phyloP scores from a whole-genome alignment of 177 flowering plant species.

The Telopea speciosissima region DNA sequence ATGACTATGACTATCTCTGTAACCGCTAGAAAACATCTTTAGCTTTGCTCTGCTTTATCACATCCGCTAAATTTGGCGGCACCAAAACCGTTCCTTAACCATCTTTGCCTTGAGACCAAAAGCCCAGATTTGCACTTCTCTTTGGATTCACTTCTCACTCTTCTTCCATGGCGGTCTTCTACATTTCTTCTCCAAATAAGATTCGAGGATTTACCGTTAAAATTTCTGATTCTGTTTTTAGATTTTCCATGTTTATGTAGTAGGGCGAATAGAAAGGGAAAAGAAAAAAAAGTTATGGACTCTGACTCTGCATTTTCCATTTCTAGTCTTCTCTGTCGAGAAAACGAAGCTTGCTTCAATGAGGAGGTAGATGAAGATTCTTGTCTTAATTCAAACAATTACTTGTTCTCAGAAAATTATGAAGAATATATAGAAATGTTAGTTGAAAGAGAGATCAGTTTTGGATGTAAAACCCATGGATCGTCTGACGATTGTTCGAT shows the following conservation, averaged over 20 bases:
- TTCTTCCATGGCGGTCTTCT: neutral
- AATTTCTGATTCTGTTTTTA: neutral
- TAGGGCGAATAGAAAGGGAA: neutral
- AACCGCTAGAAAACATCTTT: neutral
- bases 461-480: conserved; percentile 5
- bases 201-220: conserved; percentile 2
- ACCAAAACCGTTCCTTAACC: conserved; percentile 20
- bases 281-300: conserved; percentile 8
- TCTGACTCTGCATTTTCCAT: conserved; percentile 10
- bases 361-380: conserved; percentile 4
- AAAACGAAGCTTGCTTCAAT: conserved; percentile 23
- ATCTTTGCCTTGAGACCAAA: conserved; percentile 3
- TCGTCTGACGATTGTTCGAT: conserved; percentile 4
- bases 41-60: conserved; percentile 7
- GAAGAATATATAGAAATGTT: conserved; percentile 46
- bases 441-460: conserved; percentile 36
- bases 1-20: neutral
- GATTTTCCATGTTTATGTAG: neutral
- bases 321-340: conserved; percentile 39
- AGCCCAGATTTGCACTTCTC: conserved; percentile 2
- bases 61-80: conserved; percentile 45
- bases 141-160: neutral
- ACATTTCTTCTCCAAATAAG: neutral
- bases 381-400: conserved; percentile 1
- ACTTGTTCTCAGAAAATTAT: conserved; percentile 17